Evolutionary conservation across 2,329 filamentous ascomycete species (phyloP).

Genomic region (Epichloe bromicola): DNA sequence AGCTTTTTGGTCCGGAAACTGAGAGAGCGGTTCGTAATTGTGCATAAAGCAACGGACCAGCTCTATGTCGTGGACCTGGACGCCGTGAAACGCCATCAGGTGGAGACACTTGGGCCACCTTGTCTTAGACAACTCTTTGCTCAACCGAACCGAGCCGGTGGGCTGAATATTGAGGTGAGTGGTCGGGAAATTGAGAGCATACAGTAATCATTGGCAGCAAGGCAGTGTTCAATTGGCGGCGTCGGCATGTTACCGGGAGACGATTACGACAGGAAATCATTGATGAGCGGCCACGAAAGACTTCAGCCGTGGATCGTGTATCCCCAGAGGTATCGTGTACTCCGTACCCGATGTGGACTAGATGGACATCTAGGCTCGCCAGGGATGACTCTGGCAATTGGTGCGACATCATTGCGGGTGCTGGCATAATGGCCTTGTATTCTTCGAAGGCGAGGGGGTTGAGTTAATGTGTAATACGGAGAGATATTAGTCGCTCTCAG

Average conservation of each 20-base stretch:
- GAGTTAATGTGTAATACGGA: too few species aligned
- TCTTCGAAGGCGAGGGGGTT: too few species aligned
- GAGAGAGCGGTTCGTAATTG: background rate
- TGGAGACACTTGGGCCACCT: conserved; percentile 2
- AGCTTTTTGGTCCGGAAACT: background rate
- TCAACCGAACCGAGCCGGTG: background rate
- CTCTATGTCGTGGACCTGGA: background rate
- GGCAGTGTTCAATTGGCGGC: background rate
- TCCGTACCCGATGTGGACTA: background rate
- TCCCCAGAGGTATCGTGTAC: background rate
- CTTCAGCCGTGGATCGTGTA: background rate
- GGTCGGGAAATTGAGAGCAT: background rate
- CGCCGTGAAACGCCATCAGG: background rate
- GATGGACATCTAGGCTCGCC: background rate
- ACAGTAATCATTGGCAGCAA: background rate
- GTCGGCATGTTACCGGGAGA: background rate
- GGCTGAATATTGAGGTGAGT: background rate
- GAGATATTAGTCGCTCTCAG: background rate
- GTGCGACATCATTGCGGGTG: background rate
- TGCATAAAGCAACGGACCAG: background rate
- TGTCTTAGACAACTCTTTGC: background rate
- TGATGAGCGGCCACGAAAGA: background rate
- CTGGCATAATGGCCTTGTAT: background rate
- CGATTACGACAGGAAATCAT: background rate
- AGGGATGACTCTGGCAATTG: background rate